A percentile compares a stretch with the other conserved stretches of the same genome.
Evolutionary conservation across 805 yeast species (phyloP).

Genomic region (Saturnispora mendoncae): DNA sequence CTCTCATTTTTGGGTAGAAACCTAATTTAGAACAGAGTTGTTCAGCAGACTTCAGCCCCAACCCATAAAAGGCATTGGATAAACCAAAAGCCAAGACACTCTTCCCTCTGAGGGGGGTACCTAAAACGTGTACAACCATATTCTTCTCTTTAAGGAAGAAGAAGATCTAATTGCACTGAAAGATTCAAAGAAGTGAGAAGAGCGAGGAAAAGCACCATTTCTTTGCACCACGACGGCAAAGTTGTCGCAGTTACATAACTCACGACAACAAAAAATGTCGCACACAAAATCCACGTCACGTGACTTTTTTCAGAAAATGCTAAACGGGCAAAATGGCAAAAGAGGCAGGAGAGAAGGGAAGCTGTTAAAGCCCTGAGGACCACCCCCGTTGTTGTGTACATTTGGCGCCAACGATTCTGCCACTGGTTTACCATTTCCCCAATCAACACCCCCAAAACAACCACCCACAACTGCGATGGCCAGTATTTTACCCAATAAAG

Average conservation of each 20-base stretch:
- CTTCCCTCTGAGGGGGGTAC: constrained; percentile 41
- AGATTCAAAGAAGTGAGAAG: constrained; percentile 8
- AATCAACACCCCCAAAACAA: constrained; percentile 4
- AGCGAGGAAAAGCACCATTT: constrained; percentile 5
- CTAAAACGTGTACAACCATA: constrained; percentile 46
- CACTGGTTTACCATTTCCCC: constrained; percentile 7
- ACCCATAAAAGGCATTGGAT: constrained; percentile 75
- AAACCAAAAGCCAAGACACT: constrained; percentile 41
- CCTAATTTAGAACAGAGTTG: constrained; percentile 81
- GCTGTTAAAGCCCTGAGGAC: constrained; percentile 1
- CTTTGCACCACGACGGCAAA: constrained; percentile 6
- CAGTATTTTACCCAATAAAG: constrained; percentile 5
- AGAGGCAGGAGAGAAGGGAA: background rate
- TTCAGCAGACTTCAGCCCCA: constrained; percentile 68
- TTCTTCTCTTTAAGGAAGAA: constrained; percentile 1
- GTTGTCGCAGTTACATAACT: background rate
- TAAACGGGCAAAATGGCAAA: constrained; percentile 1
- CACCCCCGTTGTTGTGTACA: constrained; percentile 4
- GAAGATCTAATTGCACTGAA: constrained; percentile 9
- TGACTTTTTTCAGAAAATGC: background rate
- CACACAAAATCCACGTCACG: constrained; percentile 3
- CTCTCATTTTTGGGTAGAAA: constrained; percentile 86
- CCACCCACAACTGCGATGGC: constrained; percentile 5
- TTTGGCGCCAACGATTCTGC: constrained; percentile 5
- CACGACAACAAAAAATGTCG: background rate